A percentile compares a stretch with the other conserved stretches of the same genome.
Evolutionary conservation across 2,329 filamentous ascomycete species (phyloP).

Genomic region (Verticillium longisporum): DNA sequence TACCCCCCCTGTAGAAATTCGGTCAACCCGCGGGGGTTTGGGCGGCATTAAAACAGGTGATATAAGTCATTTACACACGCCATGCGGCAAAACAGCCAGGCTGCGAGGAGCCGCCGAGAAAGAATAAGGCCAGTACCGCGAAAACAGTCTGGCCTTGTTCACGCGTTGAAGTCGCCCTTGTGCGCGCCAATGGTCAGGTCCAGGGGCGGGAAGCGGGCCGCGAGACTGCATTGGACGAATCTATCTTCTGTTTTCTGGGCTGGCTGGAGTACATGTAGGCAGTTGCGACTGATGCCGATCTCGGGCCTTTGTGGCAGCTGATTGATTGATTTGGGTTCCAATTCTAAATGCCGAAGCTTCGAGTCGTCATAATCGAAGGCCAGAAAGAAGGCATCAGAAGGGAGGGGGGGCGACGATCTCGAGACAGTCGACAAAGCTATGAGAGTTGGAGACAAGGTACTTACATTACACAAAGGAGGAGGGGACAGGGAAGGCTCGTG

Average conservation of each 20-base stretch:
- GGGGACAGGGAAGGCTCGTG: constrained; percentile 3
- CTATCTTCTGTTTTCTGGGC: not conserved
- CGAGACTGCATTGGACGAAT: not conserved
- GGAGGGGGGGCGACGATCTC: not conserved
- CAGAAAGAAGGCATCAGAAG: not conserved
- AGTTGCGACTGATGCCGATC: not conserved
- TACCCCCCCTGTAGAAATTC: constrained; percentile 10
- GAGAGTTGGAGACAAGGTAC: not conserved
- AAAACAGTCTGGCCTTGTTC: not conserved
- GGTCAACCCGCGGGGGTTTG: not conserved
- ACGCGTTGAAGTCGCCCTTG: not conserved
- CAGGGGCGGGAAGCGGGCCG: not conserved
- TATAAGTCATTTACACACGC: not conserved
- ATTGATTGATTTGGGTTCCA: not conserved
- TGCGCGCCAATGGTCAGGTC: not conserved
- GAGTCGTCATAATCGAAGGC: not conserved
- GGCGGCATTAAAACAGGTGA: constrained; percentile 3
- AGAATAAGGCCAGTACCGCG: not conserved
- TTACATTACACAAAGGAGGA: not conserved
- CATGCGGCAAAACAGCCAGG: not conserved
- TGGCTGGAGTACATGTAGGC: not conserved
- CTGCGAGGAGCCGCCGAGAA: not conserved
- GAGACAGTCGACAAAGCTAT: not conserved
- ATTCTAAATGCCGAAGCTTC: not conserved
- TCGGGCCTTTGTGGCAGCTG: not conserved